Evolutionary conservation across 768 basidiomycete species (phyloP).

Genomic region (Pluteus cervinus): DNA sequence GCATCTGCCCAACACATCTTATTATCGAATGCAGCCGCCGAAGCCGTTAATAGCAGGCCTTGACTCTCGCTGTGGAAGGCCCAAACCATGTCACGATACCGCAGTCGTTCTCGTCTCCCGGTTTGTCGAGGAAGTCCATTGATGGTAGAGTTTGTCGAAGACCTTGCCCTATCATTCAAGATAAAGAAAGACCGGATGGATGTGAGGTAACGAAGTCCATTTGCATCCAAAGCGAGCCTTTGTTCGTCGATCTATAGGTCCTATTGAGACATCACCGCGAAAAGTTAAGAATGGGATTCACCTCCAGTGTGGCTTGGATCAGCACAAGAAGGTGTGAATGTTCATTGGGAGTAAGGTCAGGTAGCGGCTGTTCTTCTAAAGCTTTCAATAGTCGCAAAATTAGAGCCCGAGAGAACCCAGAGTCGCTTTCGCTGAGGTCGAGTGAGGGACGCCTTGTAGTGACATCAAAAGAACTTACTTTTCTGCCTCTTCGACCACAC

Average conservation of each 20-base stretch:
- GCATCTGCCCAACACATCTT: slow-evolving; percentile 93
- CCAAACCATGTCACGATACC: slow-evolving; percentile 95
- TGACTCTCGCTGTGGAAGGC: slow-evolving; percentile 95
- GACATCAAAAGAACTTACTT: slow-evolving; percentile 34
- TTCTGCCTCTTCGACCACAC: slow-evolving; percentile 31
- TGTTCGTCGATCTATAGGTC: slow-evolving; percentile 75
- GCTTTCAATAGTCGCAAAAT: slow-evolving; percentile 57
- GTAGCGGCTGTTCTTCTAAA: slow-evolving; percentile 57
- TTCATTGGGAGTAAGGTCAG: slow-evolving; percentile 74
- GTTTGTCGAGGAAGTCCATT: slow-evolving; percentile 41
- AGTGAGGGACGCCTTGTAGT: too few species aligned
- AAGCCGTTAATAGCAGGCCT: slow-evolving; percentile 69
- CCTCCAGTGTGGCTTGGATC: slow-evolving; percentile 85
- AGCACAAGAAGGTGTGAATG: slow-evolving; percentile 79
- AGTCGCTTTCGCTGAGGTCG: slow-evolving; percentile 20
- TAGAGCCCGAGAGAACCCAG: slow-evolving; percentile 53
- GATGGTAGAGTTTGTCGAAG: slow-evolving; percentile 27
- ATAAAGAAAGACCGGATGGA: slow-evolving; percentile 92
- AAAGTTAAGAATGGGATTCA: slow-evolving; percentile 21
- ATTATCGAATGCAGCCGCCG: slow-evolving; percentile 64
- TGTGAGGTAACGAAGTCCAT: slow-evolving; percentile 89
- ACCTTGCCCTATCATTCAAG: slow-evolving; percentile 55
- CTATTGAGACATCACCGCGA: slow-evolving; percentile 3
- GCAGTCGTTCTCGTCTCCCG: slow-evolving; percentile 67
- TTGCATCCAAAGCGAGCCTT: slow-evolving; percentile 83